phyloP scores from a whole-genome alignment of 2,329 filamentous ascomycete species.

The Colletotrichum spinosum region DNA sequence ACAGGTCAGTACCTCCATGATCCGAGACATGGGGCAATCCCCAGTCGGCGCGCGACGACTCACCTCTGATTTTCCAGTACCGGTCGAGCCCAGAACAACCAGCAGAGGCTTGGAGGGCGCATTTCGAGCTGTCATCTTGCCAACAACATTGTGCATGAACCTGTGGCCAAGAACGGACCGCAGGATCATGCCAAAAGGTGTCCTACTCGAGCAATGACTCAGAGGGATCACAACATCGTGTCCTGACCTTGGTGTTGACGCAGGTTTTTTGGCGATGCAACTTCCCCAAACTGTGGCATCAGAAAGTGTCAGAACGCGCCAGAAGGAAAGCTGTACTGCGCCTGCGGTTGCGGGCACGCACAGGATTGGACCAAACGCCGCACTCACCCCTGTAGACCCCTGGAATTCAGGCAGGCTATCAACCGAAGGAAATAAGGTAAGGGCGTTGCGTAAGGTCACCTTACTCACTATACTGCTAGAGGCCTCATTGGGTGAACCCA shows the following conservation, averaged over 20 bases:
- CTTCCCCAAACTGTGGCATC: constrained; percentile 28
- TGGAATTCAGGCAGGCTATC: not conserved
- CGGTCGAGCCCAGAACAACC: constrained; percentile 88
- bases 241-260: not conserved
- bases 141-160: constrained; percentile 42
- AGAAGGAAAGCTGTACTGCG: constrained; percentile 16
- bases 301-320: constrained; percentile 33
- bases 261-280: constrained; percentile 1
- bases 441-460: too few relatives aligned
- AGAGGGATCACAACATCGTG: constrained; percentile 18
- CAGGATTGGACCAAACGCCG: constrained; percentile 16
- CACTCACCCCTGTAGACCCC: constrained; percentile 23
- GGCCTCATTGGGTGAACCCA: not conserved
- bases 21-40: not conserved
- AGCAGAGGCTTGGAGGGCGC: constrained; percentile 72
- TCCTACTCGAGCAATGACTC: constrained; percentile 18
- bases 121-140: constrained; percentile 37
- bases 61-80: constrained; percentile 94
- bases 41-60: constrained; percentile 38
- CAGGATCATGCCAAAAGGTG: constrained; percentile 28
- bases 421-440: too few relatives aligned
- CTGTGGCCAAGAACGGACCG: constrained; percentile 27
- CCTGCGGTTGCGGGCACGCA: constrained; percentile 16
- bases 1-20: not conserved
- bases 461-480: not conserved